These are phyloP conservation scores for Oryza meyeriana DNA, from an alignment of 176 grass and related monocot genomes.

Conservation along the genomic window DNA sequence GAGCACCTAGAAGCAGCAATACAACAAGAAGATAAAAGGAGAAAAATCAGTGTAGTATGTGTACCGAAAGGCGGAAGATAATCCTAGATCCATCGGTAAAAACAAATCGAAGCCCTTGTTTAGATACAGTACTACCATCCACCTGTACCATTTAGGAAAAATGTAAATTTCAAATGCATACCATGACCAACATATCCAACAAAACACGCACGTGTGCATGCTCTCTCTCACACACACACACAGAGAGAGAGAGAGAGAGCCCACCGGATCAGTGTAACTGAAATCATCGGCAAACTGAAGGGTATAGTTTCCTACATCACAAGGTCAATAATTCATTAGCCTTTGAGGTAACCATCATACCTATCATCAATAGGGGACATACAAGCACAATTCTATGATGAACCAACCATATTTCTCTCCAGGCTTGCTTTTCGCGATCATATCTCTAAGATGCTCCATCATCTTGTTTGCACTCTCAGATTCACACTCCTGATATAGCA, in stretches of 20 bases:
- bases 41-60: neutral
- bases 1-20: neutral
- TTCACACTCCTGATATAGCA: constrained; percentile 59
- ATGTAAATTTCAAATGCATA: constrained; percentile 14
- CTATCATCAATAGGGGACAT: neutral
- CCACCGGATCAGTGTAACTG: constrained; percentile 81
- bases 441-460: constrained; percentile 68
- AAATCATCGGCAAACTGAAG: constrained; percentile 90
- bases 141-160: constrained; percentile 47
- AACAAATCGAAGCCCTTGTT: constrained; percentile 91
- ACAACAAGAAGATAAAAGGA: neutral
- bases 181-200: neutral
- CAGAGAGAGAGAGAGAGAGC: neutral
- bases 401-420: constrained; percentile 68
- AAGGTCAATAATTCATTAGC: constrained; percentile 7
- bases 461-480: constrained; percentile 74
- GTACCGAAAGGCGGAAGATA: constrained; percentile 87
- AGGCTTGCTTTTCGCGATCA: constrained; percentile 55
- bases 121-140: constrained; percentile 68
- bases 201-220: neutral
- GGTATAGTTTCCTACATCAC: constrained; percentile 56
- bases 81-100: constrained; percentile 85
- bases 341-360: neutral
- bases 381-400: neutral
- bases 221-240: neutral